phyloP scores from a whole-genome alignment of 1,284 basidiomycete species.

The Moesziomyces sp. region DNA sequence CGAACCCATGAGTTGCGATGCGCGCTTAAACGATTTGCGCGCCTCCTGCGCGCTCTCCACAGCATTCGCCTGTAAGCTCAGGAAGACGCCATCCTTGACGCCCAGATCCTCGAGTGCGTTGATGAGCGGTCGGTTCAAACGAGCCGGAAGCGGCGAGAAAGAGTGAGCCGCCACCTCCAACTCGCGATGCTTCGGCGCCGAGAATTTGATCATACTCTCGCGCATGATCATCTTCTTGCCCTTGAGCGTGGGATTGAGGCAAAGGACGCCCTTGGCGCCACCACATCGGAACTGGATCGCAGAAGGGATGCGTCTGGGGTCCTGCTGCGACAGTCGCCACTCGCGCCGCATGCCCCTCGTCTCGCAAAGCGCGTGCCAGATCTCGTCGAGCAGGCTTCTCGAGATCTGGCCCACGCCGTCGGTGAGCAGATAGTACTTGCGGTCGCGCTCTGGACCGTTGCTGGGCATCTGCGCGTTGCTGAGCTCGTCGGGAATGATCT shows the following conservation, averaged over 20 bases:
- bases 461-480: slow-evolving; percentile 11
- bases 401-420: slow-evolving; percentile 40
- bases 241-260: slow-evolving; percentile 22
- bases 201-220: slow-evolving; percentile 38
- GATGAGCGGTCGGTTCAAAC: slow-evolving; percentile 39
- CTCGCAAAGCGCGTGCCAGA: slow-evolving; percentile 27
- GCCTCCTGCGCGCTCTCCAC: slow-evolving; percentile 21
- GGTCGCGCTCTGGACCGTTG: background rate
- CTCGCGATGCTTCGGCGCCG: slow-evolving; percentile 21
- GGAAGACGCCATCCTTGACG: slow-evolving; percentile 9
- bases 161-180: slow-evolving; percentile 35
- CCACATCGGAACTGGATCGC: slow-evolving; percentile 34
- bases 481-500: slow-evolving; percentile 22
- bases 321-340: slow-evolving; percentile 13
- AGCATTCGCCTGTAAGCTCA: slow-evolving; percentile 22
- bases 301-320: slow-evolving; percentile 19
- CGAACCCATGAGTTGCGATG: slow-evolving; percentile 23
- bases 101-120: slow-evolving; percentile 40
- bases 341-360: slow-evolving; percentile 28
- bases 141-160: slow-evolving; percentile 19
- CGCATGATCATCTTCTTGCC: slow-evolving; percentile 27
- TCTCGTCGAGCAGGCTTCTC: slow-evolving; percentile 15
- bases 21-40: slow-evolving; percentile 13
- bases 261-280: slow-evolving; percentile 36
- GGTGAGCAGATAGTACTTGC: slow-evolving; percentile 20